These are phyloP conservation scores for Xylaria sp. DNA, from an alignment of 2,329 filamentous ascomycete genomes.

Conservation along the genomic window DNA sequence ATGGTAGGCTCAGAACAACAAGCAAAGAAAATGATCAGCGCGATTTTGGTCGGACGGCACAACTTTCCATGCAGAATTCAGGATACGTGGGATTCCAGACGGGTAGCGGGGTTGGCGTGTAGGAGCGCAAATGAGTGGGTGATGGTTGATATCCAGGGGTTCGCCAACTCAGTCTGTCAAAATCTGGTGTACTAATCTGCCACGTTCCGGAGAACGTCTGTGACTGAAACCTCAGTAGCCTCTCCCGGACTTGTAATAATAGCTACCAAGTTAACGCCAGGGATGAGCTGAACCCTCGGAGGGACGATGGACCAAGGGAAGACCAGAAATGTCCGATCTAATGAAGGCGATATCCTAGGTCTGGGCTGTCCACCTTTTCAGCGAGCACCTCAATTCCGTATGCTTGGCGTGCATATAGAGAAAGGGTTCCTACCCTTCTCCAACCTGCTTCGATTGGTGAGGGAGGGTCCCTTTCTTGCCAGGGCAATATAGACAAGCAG, in stretches of 20 bases:
- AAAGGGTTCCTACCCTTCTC: conserved; percentile 49
- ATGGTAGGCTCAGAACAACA: conserved; percentile 54
- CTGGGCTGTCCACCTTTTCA: conserved; percentile 46
- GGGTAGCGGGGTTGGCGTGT: conserved; percentile 54
- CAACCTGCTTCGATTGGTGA: conserved; percentile 54
- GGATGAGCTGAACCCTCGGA: conserved; percentile 50
- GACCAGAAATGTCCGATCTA: conserved; percentile 50
- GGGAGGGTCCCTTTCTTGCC: conserved; percentile 48
- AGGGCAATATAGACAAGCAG: conserved; percentile 57
- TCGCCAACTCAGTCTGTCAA: conserved; percentile 39
- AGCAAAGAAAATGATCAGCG: conserved; percentile 52
- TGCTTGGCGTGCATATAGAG: conserved; percentile 56
- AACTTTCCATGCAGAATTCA: conserved; percentile 49
- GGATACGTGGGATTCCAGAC: conserved; percentile 48
- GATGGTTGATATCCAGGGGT: conserved; percentile 51
- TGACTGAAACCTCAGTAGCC: conserved; percentile 42
- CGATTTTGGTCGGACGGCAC: conserved; percentile 54
- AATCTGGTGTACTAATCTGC: conserved; percentile 50
- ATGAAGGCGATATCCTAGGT: conserved; percentile 48
- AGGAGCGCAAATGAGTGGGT: conserved; percentile 46
- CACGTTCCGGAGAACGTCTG: conserved; percentile 43
- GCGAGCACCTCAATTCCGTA: conserved; percentile 48
- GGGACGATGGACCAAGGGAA: conserved; percentile 56
- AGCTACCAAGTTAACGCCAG: conserved; percentile 48
- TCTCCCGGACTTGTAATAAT: conserved; percentile 46